Evolutionary conservation across 2,329 filamentous ascomycete species (phyloP), one percentile per base, ranked within the genome.

Genomic region (Venturiaceae sp.): DNA sequence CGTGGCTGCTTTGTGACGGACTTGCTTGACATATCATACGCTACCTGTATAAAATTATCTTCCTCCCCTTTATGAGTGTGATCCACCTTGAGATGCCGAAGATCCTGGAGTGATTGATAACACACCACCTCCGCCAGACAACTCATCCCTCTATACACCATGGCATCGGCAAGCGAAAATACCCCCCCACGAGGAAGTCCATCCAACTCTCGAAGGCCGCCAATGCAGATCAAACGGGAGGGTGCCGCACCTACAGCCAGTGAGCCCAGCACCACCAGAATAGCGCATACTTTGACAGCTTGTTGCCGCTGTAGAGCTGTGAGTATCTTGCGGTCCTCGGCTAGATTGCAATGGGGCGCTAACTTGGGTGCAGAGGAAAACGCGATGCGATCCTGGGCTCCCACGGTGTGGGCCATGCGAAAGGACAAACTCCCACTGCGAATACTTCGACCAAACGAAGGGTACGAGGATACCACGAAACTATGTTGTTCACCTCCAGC

Each of bases 331-430:
- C 23, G 5, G 1, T 50, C 9, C 30, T 26, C 30, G 44, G 16
- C 23, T 1, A n/a, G 7, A 33, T 16, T 23, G 16, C 21, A 44
- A 46, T 14, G 11, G 52, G 54, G 26, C 34, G 19, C 55, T 44
- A 19, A 44, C 55, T 14, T 41, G 46, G 5, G n/a, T 23, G 60
- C 68, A 95, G 92, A 86, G 92, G 67, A 99, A 99, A 79, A 97
- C 92, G 37, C 82, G 91, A 78, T 99, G 94, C 77, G 94, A 97
- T 74, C 89, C 94, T 3, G 89, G 88, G 14, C 82, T 99, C 23
- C 94, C 94, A 41, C 87, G 88, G 68, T 99, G 94, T 73, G 82
- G 90, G 19, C 92, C 92, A 23, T 99, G 94, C 76, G 91, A 96
- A 74, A 84, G 92, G 65, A 92, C 90, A 63, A 92, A 92, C 67